phyloP scores from a whole-genome alignment of 495 filamentous ascomycete species.

The Penicillium daleae region DNA sequence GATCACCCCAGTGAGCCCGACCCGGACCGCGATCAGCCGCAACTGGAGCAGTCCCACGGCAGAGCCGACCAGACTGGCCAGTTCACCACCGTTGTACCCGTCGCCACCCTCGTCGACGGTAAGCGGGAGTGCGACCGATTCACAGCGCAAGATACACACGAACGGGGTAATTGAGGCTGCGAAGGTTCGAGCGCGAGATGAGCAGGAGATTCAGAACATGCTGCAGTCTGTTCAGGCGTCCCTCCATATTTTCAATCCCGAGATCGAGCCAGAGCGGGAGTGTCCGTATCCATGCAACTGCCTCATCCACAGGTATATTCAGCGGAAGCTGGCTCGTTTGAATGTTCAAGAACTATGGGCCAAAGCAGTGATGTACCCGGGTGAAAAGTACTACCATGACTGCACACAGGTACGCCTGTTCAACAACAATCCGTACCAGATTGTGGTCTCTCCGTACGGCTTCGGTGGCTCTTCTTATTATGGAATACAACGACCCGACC shows the following conservation, averaged over 20 bases:
- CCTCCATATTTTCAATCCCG: constrained; percentile 47
- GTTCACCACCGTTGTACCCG: background rate
- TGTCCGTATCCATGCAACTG: constrained; percentile 36
- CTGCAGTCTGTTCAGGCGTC: constrained; percentile 40
- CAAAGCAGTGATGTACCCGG: constrained; percentile 53
- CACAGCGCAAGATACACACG: background rate
- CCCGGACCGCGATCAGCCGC: background rate
- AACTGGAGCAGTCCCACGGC: background rate
- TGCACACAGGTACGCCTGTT: constrained; percentile 26
- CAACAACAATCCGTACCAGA: constrained; percentile 40
- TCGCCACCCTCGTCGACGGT: constrained; percentile 3
- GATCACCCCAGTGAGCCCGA: background rate
- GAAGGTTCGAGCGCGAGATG: background rate
- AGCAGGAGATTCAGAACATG: constrained; percentile 46
- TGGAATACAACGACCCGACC: constrained; percentile 22
- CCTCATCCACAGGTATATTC: constrained; percentile 37
- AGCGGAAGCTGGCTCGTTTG: constrained; percentile 39
- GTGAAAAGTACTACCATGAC: constrained; percentile 49
- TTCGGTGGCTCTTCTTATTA: constrained; percentile 10
- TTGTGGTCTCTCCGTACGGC: constrained; percentile 32
- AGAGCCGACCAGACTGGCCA: background rate
- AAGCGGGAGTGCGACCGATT: background rate
- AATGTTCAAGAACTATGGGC: constrained; percentile 46
- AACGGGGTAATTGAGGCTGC: background rate
- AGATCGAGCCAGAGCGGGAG: constrained; percentile 54